Conservation (phyloP, 352 stramenopile species). For the Thalassiosira hispida region DNA sequence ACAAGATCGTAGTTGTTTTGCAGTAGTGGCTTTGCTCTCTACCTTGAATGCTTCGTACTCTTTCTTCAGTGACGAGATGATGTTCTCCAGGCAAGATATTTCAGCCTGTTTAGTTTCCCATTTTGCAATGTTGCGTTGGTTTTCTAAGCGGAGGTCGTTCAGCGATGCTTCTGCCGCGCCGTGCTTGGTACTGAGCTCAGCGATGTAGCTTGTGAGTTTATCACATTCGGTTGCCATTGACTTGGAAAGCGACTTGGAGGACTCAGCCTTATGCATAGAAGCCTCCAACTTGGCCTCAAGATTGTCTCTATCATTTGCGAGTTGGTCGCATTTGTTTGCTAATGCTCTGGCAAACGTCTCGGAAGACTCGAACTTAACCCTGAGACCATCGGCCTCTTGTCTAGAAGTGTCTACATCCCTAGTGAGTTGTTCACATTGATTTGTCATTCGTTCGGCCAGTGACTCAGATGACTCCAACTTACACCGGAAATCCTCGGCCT, state of each 20-base stretch:
- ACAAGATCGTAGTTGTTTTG: conserved; percentile 9
- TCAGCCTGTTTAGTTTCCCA: conserved; percentile 9
- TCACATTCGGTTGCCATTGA: conserved; percentile 10
- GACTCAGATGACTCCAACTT: conserved; percentile 11
- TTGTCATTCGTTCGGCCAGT: conserved; percentile 8
- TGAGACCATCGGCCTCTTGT: conserved; percentile 13
- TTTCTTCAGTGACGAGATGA: conserved; percentile 15
- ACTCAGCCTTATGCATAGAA: conserved; percentile 11
- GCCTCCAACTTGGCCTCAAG: background rate
- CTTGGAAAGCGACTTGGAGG: background rate
- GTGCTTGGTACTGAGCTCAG: conserved; percentile 5
- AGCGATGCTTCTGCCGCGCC: background rate
- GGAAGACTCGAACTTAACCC: conserved; percentile 10
- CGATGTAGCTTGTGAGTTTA: conserved; percentile 1
- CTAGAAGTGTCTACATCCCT: background rate
- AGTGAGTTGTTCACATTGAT: conserved; percentile 7
- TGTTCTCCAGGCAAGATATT: conserved; percentile 18
- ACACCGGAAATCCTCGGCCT: conserved; percentile 15
- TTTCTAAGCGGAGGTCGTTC: conserved; percentile 8
- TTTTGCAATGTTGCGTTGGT: conserved; percentile 18
- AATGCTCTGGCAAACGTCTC: background rate
- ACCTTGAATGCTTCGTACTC: conserved; percentile 13
- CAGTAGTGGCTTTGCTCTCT: conserved; percentile 1
- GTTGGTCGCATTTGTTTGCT: conserved; percentile 6
- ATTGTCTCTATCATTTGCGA: background rate